Conservation (phyloP, 2,329 filamentous ascomycete species). For the Arthroderma uncinatum region DNA sequence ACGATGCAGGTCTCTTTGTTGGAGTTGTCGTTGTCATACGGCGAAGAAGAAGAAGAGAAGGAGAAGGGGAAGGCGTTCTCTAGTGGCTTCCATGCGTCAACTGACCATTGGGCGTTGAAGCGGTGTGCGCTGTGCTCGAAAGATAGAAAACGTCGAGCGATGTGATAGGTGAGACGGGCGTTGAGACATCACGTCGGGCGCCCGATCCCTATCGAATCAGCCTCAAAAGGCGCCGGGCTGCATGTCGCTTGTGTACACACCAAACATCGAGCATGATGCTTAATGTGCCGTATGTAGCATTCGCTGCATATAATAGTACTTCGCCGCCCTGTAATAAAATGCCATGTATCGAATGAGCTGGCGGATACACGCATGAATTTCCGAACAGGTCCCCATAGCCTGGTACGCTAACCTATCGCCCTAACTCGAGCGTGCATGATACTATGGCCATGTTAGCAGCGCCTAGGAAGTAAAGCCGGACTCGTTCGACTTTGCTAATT, state of each 20-base stretch:
- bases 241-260: not conserved
- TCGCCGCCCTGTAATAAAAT: not conserved
- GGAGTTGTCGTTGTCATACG: not conserved
- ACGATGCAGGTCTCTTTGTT: not conserved
- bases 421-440: too few species aligned
- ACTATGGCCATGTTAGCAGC: too few species aligned
- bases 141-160: not conserved
- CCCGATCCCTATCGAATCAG: not conserved
- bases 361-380: not conserved
- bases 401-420: slow-evolving; percentile 1
- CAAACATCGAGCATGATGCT: not conserved
- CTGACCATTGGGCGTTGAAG: not conserved
- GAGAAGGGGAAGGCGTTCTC: too few species aligned
- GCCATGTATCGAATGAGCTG: not conserved
- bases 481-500: too few species aligned
- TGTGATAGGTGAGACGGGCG: too few species aligned
- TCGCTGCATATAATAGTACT: too few species aligned
- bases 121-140: not conserved
- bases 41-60: not conserved
- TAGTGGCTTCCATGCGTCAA: too few species aligned
- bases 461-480: not conserved
- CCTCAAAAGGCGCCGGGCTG: not conserved
- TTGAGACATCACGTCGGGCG: too few species aligned
- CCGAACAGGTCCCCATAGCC: not conserved
- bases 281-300: too few species aligned